phyloP scores from a whole-genome alignment of 345 rosid species.

The Turritis glabra region DNA sequence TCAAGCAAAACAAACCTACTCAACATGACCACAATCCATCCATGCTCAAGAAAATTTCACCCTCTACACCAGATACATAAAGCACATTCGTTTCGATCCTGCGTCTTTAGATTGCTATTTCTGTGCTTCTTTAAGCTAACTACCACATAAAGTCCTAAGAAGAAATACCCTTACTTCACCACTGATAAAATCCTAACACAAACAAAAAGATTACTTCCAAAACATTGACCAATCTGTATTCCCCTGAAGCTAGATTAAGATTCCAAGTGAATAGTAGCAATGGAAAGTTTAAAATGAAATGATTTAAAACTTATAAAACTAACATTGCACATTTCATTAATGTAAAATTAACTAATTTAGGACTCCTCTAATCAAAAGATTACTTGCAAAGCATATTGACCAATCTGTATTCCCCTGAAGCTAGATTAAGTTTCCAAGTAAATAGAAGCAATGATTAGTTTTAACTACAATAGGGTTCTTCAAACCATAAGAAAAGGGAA shows the following conservation, averaged over 20 bases:
- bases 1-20: background rate
- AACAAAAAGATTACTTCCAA: background rate
- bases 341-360: background rate
- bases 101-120: background rate
- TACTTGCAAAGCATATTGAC: background rate
- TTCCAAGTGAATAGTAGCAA: background rate
- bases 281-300: background rate
- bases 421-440: background rate
- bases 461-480: background rate
- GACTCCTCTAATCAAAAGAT: background rate
- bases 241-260: conserved; percentile 6
- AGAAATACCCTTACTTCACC: background rate
- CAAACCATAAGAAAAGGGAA: background rate
- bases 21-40: background rate
- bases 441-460: background rate
- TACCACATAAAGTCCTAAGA: background rate
- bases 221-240: background rate
- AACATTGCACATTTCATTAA: background rate
- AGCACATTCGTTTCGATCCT: background rate
- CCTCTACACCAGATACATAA: background rate
- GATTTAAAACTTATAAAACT: background rate
- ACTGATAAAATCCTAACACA: background rate
- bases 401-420: conserved; percentile 1
- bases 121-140: background rate
- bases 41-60: background rate